phyloP scores from a whole-genome alignment of 306 rosid genomes.

The Acacia crassicarpa region DNA sequence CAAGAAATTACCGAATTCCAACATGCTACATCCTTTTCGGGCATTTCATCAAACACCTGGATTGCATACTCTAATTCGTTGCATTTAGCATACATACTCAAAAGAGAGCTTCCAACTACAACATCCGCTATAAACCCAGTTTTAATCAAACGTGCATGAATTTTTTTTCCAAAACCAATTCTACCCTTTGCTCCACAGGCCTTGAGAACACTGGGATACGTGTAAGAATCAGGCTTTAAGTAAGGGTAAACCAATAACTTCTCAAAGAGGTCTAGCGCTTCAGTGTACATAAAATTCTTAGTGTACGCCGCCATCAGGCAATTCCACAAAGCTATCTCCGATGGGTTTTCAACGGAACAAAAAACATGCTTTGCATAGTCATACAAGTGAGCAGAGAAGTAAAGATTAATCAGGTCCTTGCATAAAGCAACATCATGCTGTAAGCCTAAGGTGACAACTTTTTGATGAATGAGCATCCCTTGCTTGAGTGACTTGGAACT shows the following conservation, averaged over 20 bases:
- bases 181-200: slow-evolving; percentile 63
- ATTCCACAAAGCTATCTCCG: slow-evolving; percentile 69
- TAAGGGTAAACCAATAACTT: slow-evolving; percentile 40
- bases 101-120: slow-evolving; percentile 65
- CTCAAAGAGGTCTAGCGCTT: slow-evolving; percentile 60
- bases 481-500: slow-evolving; percentile 50
- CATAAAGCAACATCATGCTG: slow-evolving; percentile 44
- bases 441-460: slow-evolving; percentile 59
- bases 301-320: slow-evolving; percentile 66
- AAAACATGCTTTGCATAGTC: slow-evolving; percentile 56
- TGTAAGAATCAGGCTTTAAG: slow-evolving; percentile 58
- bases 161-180: slow-evolving; percentile 44
- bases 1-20: slow-evolving; percentile 85
- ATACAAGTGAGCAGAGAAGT: slow-evolving; percentile 51
- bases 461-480: slow-evolving; percentile 70
- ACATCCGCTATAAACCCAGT: slow-evolving; percentile 54
- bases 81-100: slow-evolving; percentile 72
- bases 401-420: slow-evolving; percentile 58
- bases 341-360: slow-evolving; percentile 44
- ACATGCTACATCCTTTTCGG: slow-evolving; percentile 74
- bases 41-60: slow-evolving; percentile 67
- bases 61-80: slow-evolving; percentile 47
- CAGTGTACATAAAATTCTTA: slow-evolving; percentile 59
- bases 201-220: slow-evolving; percentile 76
- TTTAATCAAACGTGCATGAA: slow-evolving; percentile 63